These are phyloP conservation scores for Paragyromitra xinjiangensis DNA, from an alignment of 495 filamentous ascomycete species.

Conservation along the genomic window DNA sequence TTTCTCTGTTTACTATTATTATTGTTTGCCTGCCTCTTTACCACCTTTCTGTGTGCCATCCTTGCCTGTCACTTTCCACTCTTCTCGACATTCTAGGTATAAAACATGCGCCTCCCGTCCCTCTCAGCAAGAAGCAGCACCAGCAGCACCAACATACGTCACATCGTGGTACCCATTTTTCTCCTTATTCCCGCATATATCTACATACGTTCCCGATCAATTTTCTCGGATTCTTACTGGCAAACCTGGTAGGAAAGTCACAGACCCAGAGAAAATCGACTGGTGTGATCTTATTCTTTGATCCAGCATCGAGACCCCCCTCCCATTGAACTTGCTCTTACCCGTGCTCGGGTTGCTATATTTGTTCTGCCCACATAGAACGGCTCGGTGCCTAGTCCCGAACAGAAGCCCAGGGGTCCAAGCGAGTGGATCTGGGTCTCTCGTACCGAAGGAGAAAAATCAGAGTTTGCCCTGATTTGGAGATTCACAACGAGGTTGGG, in stretches of 20 bases:
- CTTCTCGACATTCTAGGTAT: conserved; percentile 21
- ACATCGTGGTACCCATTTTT: conserved; percentile 33
- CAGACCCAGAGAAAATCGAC: conserved; percentile 26
- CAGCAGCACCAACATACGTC: conserved; percentile 26
- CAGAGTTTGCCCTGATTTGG: conserved; percentile 44
- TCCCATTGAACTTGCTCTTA: conserved; percentile 30
- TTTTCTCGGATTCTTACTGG: conserved; percentile 25
- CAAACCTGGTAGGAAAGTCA: conserved; percentile 17
- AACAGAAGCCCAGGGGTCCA: conserved; percentile 45
- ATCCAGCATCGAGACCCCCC: conserved; percentile 12
- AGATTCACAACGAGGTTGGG: conserved; percentile 49
- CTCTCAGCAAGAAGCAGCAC: conserved; percentile 13
- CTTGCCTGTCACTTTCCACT: conserved; percentile 6
- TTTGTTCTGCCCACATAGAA: conserved; percentile 45
- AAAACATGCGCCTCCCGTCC: conserved; percentile 46
- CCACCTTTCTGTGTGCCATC: conserved; percentile 6
- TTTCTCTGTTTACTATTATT: conserved; percentile 31
- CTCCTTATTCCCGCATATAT: conserved; percentile 44
- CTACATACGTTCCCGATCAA: conserved; percentile 18
- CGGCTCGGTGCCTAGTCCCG: conserved; percentile 51
- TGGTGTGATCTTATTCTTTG: conserved; percentile 39
- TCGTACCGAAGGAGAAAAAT: conserved; percentile 45
- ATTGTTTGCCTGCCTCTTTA: conserved; percentile 5
- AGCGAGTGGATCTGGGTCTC: conserved; percentile 43
- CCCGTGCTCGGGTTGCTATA: conserved; percentile 46